phyloP scores from a whole-genome alignment of 83 land plant genomes.

The Picea abies region DNA sequence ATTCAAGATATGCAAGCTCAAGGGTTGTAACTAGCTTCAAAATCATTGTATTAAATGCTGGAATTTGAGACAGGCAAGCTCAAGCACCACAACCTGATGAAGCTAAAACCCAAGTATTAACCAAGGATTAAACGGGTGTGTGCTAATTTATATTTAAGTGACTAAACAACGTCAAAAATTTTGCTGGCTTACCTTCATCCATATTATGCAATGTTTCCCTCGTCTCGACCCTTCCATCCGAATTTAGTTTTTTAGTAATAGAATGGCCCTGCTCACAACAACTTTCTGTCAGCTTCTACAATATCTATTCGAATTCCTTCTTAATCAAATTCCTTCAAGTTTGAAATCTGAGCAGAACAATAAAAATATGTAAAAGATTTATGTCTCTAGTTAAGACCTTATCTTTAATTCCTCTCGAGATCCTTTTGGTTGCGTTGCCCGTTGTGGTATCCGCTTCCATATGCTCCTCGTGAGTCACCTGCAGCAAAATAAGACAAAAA shows the following conservation, averaged over 20 bases:
- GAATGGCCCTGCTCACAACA: slow-evolving; percentile 69
- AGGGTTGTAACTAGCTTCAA: too few relatives aligned
- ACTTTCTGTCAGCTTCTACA: background rate
- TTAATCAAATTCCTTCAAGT: background rate
- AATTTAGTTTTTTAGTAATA: slow-evolving; percentile 23
- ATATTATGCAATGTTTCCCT: too few relatives aligned
- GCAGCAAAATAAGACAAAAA: background rate
- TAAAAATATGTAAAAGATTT: background rate
- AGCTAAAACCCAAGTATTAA: too few relatives aligned
- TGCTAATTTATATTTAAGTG: background rate
- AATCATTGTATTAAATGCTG: too few relatives aligned
- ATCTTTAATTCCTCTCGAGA: slow-evolving; percentile 71
- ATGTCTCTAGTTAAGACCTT: slow-evolving; percentile 39
- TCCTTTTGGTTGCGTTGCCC: slow-evolving; percentile 61
- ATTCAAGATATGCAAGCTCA: too few relatives aligned
- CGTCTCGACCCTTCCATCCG: too few relatives aligned
- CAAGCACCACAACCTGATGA: too few relatives aligned
- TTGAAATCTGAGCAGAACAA: background rate
- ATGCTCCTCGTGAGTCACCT: slow-evolving; percentile 73
- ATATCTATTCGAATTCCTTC: background rate
- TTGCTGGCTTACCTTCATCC: too few relatives aligned
- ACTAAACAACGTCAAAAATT: background rate
- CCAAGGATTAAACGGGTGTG: too few relatives aligned
- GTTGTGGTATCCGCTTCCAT: slow-evolving; percentile 79
- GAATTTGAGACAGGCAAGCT: too few relatives aligned